Evolutionary conservation across 306 rosid species (phyloP).

Genomic region (Acacia melanoxylon): DNA sequence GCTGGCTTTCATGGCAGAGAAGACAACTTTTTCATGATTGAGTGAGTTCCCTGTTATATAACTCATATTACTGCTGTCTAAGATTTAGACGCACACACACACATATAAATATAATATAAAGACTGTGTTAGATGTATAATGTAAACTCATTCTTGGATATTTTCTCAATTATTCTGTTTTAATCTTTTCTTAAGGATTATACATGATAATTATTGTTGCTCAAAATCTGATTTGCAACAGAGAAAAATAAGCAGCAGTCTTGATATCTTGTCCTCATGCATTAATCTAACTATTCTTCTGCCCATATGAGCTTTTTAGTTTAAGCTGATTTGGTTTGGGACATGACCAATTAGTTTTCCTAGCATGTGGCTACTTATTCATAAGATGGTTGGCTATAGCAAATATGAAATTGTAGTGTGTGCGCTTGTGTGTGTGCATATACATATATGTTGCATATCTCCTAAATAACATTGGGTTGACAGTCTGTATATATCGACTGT

Average conservation of each 20-base stretch:
- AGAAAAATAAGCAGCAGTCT: background rate
- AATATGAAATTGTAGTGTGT: background rate
- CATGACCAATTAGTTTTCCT: background rate
- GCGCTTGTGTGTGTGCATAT: background rate
- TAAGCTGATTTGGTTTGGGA: background rate
- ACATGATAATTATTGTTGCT: background rate
- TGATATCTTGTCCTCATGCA: background rate
- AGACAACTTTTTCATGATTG: conserved; percentile 13
- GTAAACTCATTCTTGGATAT: background rate
- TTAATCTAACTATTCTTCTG: background rate
- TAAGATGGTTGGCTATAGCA: background rate
- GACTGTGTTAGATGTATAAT: background rate
- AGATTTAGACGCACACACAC: background rate
- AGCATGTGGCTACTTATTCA: background rate
- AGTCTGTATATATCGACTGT: no score
- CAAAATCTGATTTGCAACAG: background rate
- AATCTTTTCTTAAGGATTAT: background rate
- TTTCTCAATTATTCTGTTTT: background rate
- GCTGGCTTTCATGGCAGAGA: conserved; percentile 56
- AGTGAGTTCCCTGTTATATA: conserved; percentile 40
- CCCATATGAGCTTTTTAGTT: background rate
- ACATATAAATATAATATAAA: no score
- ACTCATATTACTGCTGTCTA: background rate
- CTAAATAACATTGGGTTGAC: background rate
- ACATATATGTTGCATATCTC: background rate